Evolutionary conservation across 2,329 filamentous ascomycete species (phyloP), one percentile per base, ranked within the genome.

Genomic region (Apiospora kogelbergensis): DNA sequence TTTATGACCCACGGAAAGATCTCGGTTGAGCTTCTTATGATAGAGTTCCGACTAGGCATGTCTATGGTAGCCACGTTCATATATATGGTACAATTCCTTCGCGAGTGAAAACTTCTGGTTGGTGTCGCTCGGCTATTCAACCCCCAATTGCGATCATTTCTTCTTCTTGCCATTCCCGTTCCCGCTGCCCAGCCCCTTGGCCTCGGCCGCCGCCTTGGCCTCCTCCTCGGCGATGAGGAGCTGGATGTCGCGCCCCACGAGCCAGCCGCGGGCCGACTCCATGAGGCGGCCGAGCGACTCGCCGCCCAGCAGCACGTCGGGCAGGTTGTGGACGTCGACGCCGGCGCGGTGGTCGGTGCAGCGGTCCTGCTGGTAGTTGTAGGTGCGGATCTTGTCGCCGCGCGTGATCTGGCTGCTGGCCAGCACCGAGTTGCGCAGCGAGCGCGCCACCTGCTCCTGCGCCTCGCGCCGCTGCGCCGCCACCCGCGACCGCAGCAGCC

Each of bases 321-420:
- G 90, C 71, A 98, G 81, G 77, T 95, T 93, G 77, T 95, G 90
- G 17, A 94, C 86, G 68, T 95, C 95, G 46, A 92, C 79, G 0
- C 92, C 93, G 74, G 91, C 93, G 48, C 95, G 86, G 80, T 98
- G 95, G 76, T 98, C 95, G 1, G 95, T 97, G 73, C 96, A 95
- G 57, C 95, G 86, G 80, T 94, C 86, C 77, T 89, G 88, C 71
- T 82, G 84, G 80, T 88, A 90, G 79, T 98, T 97, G 80, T 98
- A 98, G 0, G 95, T 98, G 70, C 95, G 86, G 69, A 99, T 91
- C 84, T 99, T 99, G 82, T 98, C 94, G 63, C 93, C 93, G 53
- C 96, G 88, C 6, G 95, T 96, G 82, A 96, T 95, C 75, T 91
- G 91, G 68, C 94, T 90, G 73, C 90, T 88, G 44, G 93, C 90